Evolutionary conservation across 306 rosid genomes (phyloP), one percentile per base, ranked within the genome.

Genomic region (Prunus padus): DNA sequence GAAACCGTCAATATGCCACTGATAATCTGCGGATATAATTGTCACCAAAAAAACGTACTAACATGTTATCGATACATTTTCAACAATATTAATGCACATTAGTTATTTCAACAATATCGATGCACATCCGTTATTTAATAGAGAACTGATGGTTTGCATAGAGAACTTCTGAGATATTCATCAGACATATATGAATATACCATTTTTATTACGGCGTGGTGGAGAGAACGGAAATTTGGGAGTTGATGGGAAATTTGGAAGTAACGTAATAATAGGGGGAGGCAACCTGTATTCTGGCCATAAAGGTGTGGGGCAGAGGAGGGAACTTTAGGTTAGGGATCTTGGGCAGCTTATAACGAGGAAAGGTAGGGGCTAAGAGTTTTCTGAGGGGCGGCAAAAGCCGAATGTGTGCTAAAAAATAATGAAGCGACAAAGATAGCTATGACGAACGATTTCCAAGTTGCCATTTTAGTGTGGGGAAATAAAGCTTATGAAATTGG

Each of bases 221-320:
- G 77, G 47, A 12, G 69, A 44, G 59, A 18, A 60, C 4, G 69
- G 69, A 23, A 25, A 30, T 1, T 22, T 46, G 22, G 13, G 46
- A 73, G 28, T 0, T n/a, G 4, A 6, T 1, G 77, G 77, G 31
- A 73, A 28, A 14, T 22, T 14, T 67, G 72, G 57, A 67, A 46
- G 33, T 14, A 51, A n/a, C 11, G 47, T 5, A 46, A 20, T 47
- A 1, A 20, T 47, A 1, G 78, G 78, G 4, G 71, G 63, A 19
- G 78, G 78, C 78, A 63, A 61, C 49, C 69, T 45, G 22, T 46
- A 61, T 20, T 73, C 49, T 3, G 77, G 77, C 18, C 28, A 63
- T 31, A 20, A 0, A 9, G 63, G 71, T 10, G 62, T 30, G 11
- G 4, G 8, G 5, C 3, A 63, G 37, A 28, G 37, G 11, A 30